Percentiles rank a stretch among this genome's conserved stretches.
Evolutionary conservation across 1,284 basidiomycete genomes (phyloP).

Genomic region (Cystobasidium slooffiae): DNA sequence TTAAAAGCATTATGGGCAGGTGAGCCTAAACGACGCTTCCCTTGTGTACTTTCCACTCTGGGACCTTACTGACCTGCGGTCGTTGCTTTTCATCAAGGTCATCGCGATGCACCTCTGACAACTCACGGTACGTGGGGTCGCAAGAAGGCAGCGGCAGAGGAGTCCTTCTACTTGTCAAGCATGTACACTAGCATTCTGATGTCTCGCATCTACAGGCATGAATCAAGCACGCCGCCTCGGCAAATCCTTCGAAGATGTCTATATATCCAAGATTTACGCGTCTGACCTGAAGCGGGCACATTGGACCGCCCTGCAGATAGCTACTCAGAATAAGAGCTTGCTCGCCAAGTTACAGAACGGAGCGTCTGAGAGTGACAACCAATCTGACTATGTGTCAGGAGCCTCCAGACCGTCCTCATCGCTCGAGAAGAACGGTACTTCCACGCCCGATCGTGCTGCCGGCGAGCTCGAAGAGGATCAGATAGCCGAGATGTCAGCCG

Average conservation of each 20-base stretch:
- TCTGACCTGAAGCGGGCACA: constrained; percentile 79
- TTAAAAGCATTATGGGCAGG: constrained; percentile 43
- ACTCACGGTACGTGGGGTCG: constrained; percentile 15
- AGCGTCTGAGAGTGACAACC: not conserved
- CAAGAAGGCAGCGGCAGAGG: not conserved
- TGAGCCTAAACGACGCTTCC: not conserved
- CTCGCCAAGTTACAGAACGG: constrained; percentile 57
- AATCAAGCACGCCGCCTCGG: constrained; percentile 51
- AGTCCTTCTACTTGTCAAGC: not conserved
- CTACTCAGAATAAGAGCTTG: constrained; percentile 60
- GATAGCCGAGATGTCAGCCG: constrained; percentile 28
- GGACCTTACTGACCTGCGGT: constrained; percentile 5
- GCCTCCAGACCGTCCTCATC: constrained; percentile 3
- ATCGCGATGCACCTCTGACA: constrained; percentile 42
- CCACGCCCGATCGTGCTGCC: constrained; percentile 8
- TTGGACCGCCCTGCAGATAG: constrained; percentile 70
- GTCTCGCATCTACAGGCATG: constrained; percentile 26
- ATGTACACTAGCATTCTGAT: no score
- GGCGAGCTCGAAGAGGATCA: constrained; percentile 16
- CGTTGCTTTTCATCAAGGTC: constrained; percentile 20
- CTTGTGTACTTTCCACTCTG: not conserved
- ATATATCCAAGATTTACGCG: constrained; percentile 66
- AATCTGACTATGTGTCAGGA: not conserved
- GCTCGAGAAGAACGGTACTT: constrained; percentile 1
- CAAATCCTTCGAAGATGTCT: constrained; percentile 48